phyloP scores from a whole-genome alignment of 2,329 filamentous ascomycete genomes.

The Penicillium sp. region DNA sequence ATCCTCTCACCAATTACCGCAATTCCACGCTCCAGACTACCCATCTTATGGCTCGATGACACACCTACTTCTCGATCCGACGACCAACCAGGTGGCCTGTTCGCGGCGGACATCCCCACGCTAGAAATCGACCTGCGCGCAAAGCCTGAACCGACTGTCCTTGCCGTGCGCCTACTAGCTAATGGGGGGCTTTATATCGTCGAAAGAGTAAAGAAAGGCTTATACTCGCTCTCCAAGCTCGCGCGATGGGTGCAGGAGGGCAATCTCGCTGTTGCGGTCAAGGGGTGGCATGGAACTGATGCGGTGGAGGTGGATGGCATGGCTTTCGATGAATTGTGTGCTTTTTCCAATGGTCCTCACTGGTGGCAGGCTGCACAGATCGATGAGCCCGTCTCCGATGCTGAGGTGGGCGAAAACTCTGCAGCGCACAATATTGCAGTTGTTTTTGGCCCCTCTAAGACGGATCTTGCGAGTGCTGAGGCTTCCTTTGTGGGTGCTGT shows the following conservation, averaged over 20 bases:
- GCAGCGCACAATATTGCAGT: slow-evolving; percentile 30
- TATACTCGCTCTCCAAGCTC: slow-evolving; percentile 43
- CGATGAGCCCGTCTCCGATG: slow-evolving; percentile 27
- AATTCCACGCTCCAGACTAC: slow-evolving; percentile 38
- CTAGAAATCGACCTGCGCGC: slow-evolving; percentile 33
- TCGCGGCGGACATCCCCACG: slow-evolving; percentile 38
- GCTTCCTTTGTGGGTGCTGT: slow-evolving; percentile 22
- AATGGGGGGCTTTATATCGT: slow-evolving; percentile 39
- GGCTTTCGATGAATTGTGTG: slow-evolving; percentile 1
- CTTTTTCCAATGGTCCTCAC: slow-evolving; percentile 12
- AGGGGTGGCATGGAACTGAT: slow-evolving; percentile 27
- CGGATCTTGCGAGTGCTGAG: slow-evolving; percentile 2
- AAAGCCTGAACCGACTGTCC: slow-evolving; percentile 30
- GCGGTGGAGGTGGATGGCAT: slow-evolving; percentile 5
- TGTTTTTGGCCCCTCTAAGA: slow-evolving; percentile 28
- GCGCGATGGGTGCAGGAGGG: slow-evolving; percentile 37
- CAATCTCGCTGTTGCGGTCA: slow-evolving; percentile 40
- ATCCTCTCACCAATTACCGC: slow-evolving; percentile 38
- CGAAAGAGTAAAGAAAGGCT: slow-evolving; percentile 40
- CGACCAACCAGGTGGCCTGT: slow-evolving; percentile 38
- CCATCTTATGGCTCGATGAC: slow-evolving; percentile 44
- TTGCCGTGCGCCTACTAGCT: slow-evolving; percentile 33
- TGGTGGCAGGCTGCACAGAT: slow-evolving; percentile 41
- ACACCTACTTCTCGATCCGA: slow-evolving; percentile 26
- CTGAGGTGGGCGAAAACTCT: slow-evolving; percentile 23